Evolutionary conservation across 1,284 basidiomycete genomes (phyloP), one percentile per base, ranked within the genome.

Genomic region (Moesziomyces globuligerus): DNA sequence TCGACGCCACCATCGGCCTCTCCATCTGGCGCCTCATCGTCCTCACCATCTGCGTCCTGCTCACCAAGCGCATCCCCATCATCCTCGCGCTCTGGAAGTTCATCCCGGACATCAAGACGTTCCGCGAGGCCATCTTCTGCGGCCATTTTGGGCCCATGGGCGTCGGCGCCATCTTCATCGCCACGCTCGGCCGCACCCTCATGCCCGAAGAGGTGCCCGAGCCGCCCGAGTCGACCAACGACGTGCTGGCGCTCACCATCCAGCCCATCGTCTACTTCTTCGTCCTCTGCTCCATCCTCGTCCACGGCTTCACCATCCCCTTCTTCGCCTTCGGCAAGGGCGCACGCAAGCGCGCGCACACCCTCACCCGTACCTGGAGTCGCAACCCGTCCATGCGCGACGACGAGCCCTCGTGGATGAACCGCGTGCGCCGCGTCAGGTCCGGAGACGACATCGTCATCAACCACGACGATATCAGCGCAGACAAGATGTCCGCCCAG

Each of bases 121-220:
- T 81, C 62, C 62, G 77, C 18, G 81, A 83, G 41, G 80, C 81
- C 42, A 43, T 82, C 43, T 83, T 83, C 56, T 65, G 70, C 15
- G 81, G 79, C 26, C 79, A 82, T 52, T 82, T 82, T 50, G 81
- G 80, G 3, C 81, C 81, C 44, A 82, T 83, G 53, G 81, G 80
- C 25, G 74, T 79, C 24, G 80, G 81, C 45, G 78, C 76, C 26
- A 80, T 81, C 47, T 81, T 81, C 51, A 82, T 82, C 42, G 74
- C 75, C 24, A 81, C 78, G 4, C 70, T 78, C 10, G 78, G 76
- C 3, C 62, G 81, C 2, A 68, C 72, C 3, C 43, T 78, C 41
- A 66, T 82, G 47, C 75, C 78, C 17, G 66, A 80, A 32, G 72
- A 81, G 21, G 51, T 78, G 4, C 40, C 56, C 21, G 47, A 72